These are phyloP conservation scores for Aspergillus uvarum DNA, from an alignment of 2,329 filamentous ascomycete genomes.

Conservation along the genomic window DNA sequence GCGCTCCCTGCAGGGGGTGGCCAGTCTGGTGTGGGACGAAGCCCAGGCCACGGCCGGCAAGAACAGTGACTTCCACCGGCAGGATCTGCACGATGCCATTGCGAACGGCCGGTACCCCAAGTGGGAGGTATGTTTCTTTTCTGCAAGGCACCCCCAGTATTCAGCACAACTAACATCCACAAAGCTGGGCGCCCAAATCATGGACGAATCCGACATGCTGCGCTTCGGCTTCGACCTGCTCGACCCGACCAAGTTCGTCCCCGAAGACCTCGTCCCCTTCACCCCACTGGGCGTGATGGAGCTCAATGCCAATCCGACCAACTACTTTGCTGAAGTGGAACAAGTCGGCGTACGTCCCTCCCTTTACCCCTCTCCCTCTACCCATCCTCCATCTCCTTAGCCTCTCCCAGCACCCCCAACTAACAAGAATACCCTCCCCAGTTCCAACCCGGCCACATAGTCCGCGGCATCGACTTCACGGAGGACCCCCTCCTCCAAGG, in stretches of 20 bases:
- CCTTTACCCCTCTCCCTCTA: no score
- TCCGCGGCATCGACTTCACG: constrained; percentile 71
- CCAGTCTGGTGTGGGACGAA: constrained; percentile 67
- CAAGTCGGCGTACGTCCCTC: constrained; percentile 59
- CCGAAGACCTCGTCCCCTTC: constrained; percentile 68
- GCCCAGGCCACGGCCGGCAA: constrained; percentile 66
- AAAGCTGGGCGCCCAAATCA: constrained; percentile 62
- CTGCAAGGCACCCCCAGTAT: no score
- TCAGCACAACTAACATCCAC: no score
- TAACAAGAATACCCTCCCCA: neutral
- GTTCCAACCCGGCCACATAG: constrained; percentile 71
- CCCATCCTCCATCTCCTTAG: neutral
- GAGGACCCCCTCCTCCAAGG: constrained; percentile 74
- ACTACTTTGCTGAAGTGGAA: constrained; percentile 77
- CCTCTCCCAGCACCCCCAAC: neutral
- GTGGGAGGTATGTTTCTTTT: constrained; percentile 55
- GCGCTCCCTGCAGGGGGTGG: constrained; percentile 37
- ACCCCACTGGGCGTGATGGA: constrained; percentile 66
- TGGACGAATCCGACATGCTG: constrained; percentile 65
- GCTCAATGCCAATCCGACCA: constrained; percentile 67
- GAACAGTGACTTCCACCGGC: constrained; percentile 68
- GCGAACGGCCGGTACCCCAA: constrained; percentile 65
- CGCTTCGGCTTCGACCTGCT: constrained; percentile 69
- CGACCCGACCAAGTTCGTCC: constrained; percentile 73
- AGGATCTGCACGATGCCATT: constrained; percentile 70